Conservation (phyloP, 768 basidiomycete genomes). For the Boletus reticulatus region DNA sequence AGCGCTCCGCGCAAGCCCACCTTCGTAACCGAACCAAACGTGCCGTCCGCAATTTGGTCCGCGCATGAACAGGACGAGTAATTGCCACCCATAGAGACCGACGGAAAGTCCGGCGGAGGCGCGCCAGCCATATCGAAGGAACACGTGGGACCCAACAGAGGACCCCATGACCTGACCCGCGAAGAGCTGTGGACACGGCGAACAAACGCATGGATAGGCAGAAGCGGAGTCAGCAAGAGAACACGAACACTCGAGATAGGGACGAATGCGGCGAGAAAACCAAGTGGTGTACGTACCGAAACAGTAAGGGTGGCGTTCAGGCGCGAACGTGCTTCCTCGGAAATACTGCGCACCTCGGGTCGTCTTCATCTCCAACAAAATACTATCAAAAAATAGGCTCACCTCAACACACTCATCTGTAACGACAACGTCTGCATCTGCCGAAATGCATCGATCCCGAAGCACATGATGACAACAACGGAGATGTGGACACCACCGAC, state of each 20-base stretch:
- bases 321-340: slow-evolving; percentile 27
- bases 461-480: slow-evolving; percentile 39
- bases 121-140: slow-evolving; percentile 41
- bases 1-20: slow-evolving; percentile 36
- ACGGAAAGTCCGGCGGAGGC: slow-evolving; percentile 33
- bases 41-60: slow-evolving; percentile 37
- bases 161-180: slow-evolving; percentile 44
- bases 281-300: slow-evolving; percentile 20
- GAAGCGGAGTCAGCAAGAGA: neutral
- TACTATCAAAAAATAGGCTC: neutral
- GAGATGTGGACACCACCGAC: slow-evolving; percentile 38
- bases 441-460: slow-evolving; percentile 40
- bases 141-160: slow-evolving; percentile 40
- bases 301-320: slow-evolving; percentile 28
- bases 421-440: slow-evolving; percentile 40
- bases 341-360: slow-evolving; percentile 20
- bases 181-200: slow-evolving; percentile 21
- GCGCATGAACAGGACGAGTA: slow-evolving; percentile 35
- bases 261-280: neutral
- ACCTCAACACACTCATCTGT: slow-evolving; percentile 27
- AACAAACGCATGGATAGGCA: neutral
- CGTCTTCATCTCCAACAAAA: neutral
- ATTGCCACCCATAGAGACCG: slow-evolving; percentile 33
- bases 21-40: slow-evolving; percentile 62
- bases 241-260: neutral